phyloP scores from a whole-genome alignment of 306 rosid species.

The Vigna angularis region DNA sequence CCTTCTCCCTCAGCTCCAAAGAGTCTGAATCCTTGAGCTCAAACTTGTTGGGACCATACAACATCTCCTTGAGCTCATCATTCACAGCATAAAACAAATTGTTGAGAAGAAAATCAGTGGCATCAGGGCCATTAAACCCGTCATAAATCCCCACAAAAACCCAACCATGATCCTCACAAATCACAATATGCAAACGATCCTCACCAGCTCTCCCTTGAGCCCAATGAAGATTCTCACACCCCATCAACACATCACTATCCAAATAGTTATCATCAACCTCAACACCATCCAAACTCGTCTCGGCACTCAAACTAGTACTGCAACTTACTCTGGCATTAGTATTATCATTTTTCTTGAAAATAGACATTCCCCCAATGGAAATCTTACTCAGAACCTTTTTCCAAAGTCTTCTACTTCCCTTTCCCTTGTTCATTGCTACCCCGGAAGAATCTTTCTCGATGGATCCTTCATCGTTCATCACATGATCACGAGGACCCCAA shows the following conservation, averaged over 20 bases:
- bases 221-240: constrained; percentile 68
- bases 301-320: constrained; percentile 49
- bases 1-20: background rate
- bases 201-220: constrained; percentile 91
- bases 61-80: constrained; percentile 61
- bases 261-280: constrained; percentile 39
- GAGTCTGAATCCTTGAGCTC: constrained; percentile 25
- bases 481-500: constrained; percentile 49
- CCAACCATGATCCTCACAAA: constrained; percentile 84
- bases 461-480: constrained; percentile 14
- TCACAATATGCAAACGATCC: constrained; percentile 81
- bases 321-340: constrained; percentile 40
- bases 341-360: constrained; percentile 43
- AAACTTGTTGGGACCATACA: constrained; percentile 51
- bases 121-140: constrained; percentile 95
- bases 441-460: constrained; percentile 35
- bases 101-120: constrained; percentile 76
- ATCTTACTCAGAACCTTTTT: constrained; percentile 49
- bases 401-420: constrained; percentile 42
- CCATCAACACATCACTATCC: constrained; percentile 37
- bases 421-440: constrained; percentile 35
- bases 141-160: constrained; percentile 87
- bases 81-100: constrained; percentile 63
- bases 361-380: constrained; percentile 35
- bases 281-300: constrained; percentile 28